Evolutionary conservation across 83 land plant species (phyloP).

Genomic region (Thuja plicata): DNA sequence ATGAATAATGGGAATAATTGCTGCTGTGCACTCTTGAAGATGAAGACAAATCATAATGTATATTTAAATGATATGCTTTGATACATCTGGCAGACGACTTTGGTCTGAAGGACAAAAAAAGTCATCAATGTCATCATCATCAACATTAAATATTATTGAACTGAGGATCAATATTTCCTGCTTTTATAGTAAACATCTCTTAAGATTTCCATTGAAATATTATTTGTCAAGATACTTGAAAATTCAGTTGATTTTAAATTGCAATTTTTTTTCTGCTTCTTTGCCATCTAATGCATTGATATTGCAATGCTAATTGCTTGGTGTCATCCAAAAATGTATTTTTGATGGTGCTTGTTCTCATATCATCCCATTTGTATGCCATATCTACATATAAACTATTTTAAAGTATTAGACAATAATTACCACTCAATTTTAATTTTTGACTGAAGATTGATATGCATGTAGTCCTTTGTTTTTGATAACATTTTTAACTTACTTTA

Average conservation of each 20-base stretch:
- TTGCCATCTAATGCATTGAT: not conserved
- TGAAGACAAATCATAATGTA: no score
- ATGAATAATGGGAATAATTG: no score
- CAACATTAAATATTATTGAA: not conserved
- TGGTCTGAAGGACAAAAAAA: no score
- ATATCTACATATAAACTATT: not conserved
- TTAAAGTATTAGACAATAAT: not conserved
- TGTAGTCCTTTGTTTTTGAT: not conserved
- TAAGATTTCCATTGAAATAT: not conserved
- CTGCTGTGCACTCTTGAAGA: no score
- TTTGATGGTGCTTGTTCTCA: not conserved
- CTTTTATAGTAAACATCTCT: not conserved
- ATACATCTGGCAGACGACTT: no score
- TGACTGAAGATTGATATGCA: not conserved
- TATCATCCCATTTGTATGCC: not conserved
- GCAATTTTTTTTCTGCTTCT: not conserved
- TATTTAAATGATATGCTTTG: no score
- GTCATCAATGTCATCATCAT: no score
- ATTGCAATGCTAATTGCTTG: not conserved
- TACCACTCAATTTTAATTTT: not conserved
- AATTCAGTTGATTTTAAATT: not conserved
- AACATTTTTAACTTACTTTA: not conserved
- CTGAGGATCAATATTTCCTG: not conserved
- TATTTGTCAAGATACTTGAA: not conserved
- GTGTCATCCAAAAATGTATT: not conserved